A percentile compares a stretch with the other conserved stretches of the same genome.
These are phyloP conservation scores for Bothriochloa decipiens DNA, from an alignment of 176 grass and related monocot species.

Conservation along the genomic window DNA sequence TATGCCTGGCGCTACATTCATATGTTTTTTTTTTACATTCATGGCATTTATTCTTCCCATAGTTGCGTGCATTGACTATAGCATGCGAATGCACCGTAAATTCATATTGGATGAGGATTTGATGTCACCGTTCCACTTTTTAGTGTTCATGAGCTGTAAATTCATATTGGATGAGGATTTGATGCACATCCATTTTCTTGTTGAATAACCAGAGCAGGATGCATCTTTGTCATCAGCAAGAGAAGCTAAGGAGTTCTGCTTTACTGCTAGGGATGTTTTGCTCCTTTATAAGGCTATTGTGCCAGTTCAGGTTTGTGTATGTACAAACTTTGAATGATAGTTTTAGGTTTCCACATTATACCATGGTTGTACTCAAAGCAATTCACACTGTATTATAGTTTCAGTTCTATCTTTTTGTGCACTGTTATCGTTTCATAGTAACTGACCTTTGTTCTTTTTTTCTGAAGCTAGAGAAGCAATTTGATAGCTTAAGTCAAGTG, in stretches of 20 bases:
- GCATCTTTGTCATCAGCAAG: slow-evolving; percentile 88
- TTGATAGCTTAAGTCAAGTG: slow-evolving; percentile 74
- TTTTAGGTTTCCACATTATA: slow-evolving; percentile 18
- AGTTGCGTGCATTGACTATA: slow-evolving; percentile 15
- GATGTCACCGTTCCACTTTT: slow-evolving; percentile 21
- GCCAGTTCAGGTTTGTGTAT: slow-evolving; percentile 72
- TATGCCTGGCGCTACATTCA: slow-evolving; percentile 46
- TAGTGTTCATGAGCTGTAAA: not conserved
- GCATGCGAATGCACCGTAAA: slow-evolving; percentile 20
- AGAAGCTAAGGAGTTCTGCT: slow-evolving; percentile 89
- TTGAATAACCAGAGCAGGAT: slow-evolving; percentile 88
- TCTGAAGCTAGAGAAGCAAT: slow-evolving; percentile 85
- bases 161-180: slow-evolving; percentile 29
- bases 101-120: slow-evolving; percentile 29
- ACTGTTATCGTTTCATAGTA: slow-evolving; percentile 29
- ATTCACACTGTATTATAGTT: not conserved
- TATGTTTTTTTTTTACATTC: slow-evolving; percentile 26
- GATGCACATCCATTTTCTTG: slow-evolving; percentile 62
- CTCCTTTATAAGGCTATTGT: slow-evolving; percentile 90
- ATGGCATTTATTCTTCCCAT: not conserved
- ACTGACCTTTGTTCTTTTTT: slow-evolving; percentile 32
- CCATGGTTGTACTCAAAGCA: slow-evolving; percentile 15
- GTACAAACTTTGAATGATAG: slow-evolving; percentile 33
- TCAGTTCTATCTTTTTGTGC: slow-evolving; percentile 23
- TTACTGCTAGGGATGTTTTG: slow-evolving; percentile 92